Evolutionary conservation across 345 rosid genomes (phyloP).

Genomic region (Sapria himalayana): DNA sequence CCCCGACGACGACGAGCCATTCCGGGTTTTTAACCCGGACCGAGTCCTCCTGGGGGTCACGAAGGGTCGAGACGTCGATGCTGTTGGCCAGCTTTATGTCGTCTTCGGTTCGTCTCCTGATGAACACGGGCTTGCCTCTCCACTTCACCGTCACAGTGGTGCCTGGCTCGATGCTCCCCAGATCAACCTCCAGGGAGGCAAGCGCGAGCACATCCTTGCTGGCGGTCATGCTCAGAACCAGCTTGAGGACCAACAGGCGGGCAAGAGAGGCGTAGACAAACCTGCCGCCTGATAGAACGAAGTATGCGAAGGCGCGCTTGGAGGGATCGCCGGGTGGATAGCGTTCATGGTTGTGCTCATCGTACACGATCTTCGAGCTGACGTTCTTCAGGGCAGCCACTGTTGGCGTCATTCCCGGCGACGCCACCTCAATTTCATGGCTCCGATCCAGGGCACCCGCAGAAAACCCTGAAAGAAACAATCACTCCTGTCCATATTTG

Average conservation of each 20-base stretch:
- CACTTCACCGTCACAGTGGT: conserved; percentile 82
- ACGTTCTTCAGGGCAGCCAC: conserved; percentile 65
- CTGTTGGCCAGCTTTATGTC: conserved; percentile 75
- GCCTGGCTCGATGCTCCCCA: conserved; percentile 71
- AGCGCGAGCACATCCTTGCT: conserved; percentile 89
- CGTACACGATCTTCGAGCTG: conserved; percentile 63
- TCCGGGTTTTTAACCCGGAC: conserved; percentile 78
- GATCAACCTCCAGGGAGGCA: conserved; percentile 89
- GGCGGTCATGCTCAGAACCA: conserved; percentile 84
- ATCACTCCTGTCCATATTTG: no score
- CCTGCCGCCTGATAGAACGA: conserved; percentile 77
- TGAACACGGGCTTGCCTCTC: conserved; percentile 96
- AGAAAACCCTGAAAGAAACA: conserved; percentile 26
- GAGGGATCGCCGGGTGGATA: conserved; percentile 85
- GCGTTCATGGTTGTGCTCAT: conserved; percentile 67
- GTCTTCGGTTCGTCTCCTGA: conserved; percentile 79
- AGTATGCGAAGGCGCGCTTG: conserved; percentile 94
- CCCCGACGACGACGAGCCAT: conserved; percentile 82
- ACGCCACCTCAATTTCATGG: conserved; percentile 21
- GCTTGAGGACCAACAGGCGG: conserved; percentile 69
- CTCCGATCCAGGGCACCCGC: conserved; percentile 21
- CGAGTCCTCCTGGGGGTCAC: conserved; percentile 66
- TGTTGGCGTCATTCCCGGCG: conserved; percentile 34
- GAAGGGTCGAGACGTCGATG: conserved; percentile 54
- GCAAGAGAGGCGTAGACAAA: conserved; percentile 65